phyloP scores from a whole-genome alignment of 2,329 filamentous ascomycete genomes.

The Neofusicoccum laricinum region DNA sequence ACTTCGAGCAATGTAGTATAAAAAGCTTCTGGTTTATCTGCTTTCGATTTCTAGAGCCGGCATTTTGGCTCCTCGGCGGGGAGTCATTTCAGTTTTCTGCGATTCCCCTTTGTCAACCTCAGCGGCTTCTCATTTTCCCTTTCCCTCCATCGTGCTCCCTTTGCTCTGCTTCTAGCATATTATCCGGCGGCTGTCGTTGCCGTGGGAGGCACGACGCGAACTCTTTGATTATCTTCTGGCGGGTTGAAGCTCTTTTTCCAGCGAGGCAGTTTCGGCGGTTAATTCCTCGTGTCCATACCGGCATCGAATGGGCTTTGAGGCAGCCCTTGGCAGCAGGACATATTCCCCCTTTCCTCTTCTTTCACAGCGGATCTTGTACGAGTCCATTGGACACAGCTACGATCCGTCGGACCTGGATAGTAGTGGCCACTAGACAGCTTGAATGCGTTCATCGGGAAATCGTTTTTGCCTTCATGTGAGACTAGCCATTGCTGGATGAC shows the following conservation, averaged over 20 bases:
- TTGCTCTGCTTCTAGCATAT: background rate
- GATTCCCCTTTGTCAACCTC: constrained; percentile 12
- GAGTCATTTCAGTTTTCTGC: constrained; percentile 4
- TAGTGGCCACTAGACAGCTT: background rate
- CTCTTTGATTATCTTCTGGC: background rate
- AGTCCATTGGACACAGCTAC: background rate
- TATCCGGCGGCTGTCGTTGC: background rate
- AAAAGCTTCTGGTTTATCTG: constrained; percentile 15
- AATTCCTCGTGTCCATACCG: background rate
- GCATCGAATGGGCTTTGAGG: background rate
- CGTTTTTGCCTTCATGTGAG: background rate
- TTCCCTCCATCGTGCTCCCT: background rate
- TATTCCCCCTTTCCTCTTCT: background rate
- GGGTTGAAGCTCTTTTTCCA: background rate
- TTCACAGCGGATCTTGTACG: background rate
- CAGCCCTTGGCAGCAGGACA: background rate
- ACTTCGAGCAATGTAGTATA: constrained; percentile 15
- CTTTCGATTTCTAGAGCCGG: constrained; percentile 9
- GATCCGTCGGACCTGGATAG: background rate
- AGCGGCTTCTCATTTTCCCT: background rate
- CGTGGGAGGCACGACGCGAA: background rate
- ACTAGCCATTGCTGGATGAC: background rate
- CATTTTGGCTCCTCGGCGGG: constrained; percentile 11
- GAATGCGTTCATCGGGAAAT: background rate
- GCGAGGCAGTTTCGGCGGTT: background rate